Percentiles rank a stretch among this genome's conserved stretches.
Evolutionary conservation across 305 asterid species (phyloP).

Genomic region (Fraxinus platypoda): DNA sequence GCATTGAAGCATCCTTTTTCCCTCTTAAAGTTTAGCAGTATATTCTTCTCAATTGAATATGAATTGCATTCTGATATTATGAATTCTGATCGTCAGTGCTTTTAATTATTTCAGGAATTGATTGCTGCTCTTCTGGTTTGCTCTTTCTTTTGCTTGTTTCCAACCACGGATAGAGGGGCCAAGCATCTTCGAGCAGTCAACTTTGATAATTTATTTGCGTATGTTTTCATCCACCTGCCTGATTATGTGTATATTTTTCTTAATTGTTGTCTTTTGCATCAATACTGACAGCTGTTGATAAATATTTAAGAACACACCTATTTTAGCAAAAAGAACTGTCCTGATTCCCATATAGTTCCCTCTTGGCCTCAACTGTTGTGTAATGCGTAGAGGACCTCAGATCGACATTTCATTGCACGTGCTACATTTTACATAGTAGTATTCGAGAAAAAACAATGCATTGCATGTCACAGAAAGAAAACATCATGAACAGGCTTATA

Average conservation of each 20-base stretch:
- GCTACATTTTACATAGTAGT: background rate
- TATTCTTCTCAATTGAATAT: conserved; percentile 12
- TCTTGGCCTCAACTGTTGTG: background rate
- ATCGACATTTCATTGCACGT: background rate
- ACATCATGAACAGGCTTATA: background rate
- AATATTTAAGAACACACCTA: background rate
- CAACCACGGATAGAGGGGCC: conserved; percentile 59
- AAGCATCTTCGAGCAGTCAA: conserved; percentile 65
- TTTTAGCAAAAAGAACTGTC: background rate
- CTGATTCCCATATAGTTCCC: background rate
- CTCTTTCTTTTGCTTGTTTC: conserved; percentile 84
- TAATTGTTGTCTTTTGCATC: background rate
- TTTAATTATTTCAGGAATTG: conserved; percentile 62
- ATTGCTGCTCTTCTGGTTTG: conserved; percentile 80
- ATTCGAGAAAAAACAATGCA: background rate
- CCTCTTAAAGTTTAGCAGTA: conserved; percentile 14
- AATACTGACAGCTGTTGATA: background rate
- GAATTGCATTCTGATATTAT: conserved; percentile 1
- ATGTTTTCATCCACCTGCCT: conserved; percentile 38
- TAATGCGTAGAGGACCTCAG: background rate
- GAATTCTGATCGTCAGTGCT: conserved; percentile 7
- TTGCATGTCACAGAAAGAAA: background rate
- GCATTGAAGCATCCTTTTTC: background rate
- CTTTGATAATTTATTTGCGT: conserved; percentile 75
- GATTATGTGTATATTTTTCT: background rate